Base-by-base conservation (phyloP, 106 monocot species). In the Triglochin maritima region DNA sequence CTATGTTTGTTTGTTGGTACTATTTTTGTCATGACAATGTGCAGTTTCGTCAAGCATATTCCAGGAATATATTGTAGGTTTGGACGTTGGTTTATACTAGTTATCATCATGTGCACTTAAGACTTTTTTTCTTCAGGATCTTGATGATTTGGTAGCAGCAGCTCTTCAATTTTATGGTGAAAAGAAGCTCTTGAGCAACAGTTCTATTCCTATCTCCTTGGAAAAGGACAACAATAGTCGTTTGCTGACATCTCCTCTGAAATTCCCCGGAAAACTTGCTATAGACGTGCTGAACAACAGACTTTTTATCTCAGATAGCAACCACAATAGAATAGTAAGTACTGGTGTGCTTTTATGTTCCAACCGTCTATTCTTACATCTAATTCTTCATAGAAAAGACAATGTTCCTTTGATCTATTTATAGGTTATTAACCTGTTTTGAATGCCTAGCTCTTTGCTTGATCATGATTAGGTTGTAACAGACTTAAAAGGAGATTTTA, bases 271-370 rank as follows among this genome's bases (percentile, higher is more conserved):
- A 66, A 96, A 96, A 61, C 85, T 96, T 69, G 81, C 85, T 51
- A 59, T 86, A 55, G 96, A 96, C 80, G 66, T 76, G 50, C 74
- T 68, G 58, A 96, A 96, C 70, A 84, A 88, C 67, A 83, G 96
- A 63, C 60, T 96, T 2, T 96, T 96, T 63, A 91, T 96, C 69
- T 96, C 96, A 57, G 96, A 96, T 71, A 96, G 96, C 70, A 96
- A 96, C 58, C 90, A 96, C 62, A 96, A 96, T 78, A 83, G 96
- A 79, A 91, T 96, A 59, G 96, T 96, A 74, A 81, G 90, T 47
- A 58, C 74, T 59, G 7, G 14, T 67, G 54, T 54, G 52, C 11
- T 53, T 53, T 53, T 53, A 53, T 53, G 6, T 53, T 53, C 52
- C 11, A 53, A 53, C 1, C 6, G 6, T 55, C 9, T n/a, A n/a